Evolutionary conservation across 768 basidiomycete species (phyloP).

Genomic region (Amanita inopinata): DNA sequence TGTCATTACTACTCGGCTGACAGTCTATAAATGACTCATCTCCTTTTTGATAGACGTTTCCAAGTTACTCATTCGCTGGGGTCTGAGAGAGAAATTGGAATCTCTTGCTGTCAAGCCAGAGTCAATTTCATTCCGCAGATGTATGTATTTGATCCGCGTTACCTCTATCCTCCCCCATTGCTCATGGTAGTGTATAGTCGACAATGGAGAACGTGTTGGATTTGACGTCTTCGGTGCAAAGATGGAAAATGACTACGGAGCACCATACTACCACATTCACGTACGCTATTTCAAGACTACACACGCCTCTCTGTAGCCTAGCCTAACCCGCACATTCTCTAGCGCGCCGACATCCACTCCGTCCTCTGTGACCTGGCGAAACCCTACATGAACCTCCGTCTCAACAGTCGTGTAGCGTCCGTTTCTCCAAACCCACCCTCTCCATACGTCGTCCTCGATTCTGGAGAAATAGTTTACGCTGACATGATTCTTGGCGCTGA

Average conservation of each 20-base stretch:
- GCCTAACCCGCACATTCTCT: slow-evolving; percentile 15
- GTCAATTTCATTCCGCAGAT: slow-evolving; percentile 31
- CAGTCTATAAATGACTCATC: neutral
- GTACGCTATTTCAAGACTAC: slow-evolving; percentile 18
- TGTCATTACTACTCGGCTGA: slow-evolving; percentile 19
- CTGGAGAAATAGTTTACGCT: slow-evolving; percentile 30
- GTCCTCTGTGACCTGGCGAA: slow-evolving; percentile 26
- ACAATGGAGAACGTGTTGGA: slow-evolving; percentile 21
- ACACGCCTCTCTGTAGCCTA: slow-evolving; percentile 13
- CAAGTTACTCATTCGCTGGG: slow-evolving; percentile 42
- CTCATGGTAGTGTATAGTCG: slow-evolving; percentile 14
- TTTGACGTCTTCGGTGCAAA: slow-evolving; percentile 19
- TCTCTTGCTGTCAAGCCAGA: slow-evolving; percentile 28
- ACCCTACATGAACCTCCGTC: slow-evolving; percentile 26
- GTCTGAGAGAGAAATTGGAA: slow-evolving; percentile 31
- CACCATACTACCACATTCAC: slow-evolving; percentile 27
- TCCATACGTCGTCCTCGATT: slow-evolving; percentile 28
- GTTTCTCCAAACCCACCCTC: slow-evolving; percentile 13
- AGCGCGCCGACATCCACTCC: slow-evolving; percentile 41
- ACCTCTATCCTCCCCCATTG: neutral
- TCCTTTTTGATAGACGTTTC: slow-evolving; percentile 15
- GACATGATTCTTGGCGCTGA: slow-evolving; percentile 42
- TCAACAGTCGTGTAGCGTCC: slow-evolving; percentile 23
- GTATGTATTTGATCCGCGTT: slow-evolving; percentile 15
- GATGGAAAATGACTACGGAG: slow-evolving; percentile 20